Conservation (phyloP, 2,329 filamentous ascomycete species). For the Cytospora leucostoma region DNA sequence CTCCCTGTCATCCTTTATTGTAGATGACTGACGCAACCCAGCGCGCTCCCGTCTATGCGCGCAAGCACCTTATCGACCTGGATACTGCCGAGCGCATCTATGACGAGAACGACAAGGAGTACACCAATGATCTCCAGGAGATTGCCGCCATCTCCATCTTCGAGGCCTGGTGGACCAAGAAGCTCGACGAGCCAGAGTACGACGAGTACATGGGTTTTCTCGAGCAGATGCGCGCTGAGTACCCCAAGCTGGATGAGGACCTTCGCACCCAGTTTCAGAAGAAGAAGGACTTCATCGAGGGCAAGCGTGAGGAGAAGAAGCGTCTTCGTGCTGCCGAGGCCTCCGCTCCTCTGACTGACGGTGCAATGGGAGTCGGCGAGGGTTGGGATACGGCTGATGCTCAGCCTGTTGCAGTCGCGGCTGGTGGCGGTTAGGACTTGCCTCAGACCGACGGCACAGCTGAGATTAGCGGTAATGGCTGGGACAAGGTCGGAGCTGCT, state of each 20-base stretch:
- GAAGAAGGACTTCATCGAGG: slow-evolving; percentile 25
- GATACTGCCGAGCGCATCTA: slow-evolving; percentile 19
- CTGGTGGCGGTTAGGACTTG: slow-evolving; percentile 15
- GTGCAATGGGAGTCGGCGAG: not conserved
- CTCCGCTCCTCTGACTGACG: not conserved
- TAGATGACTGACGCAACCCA: not conserved
- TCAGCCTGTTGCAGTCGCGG: not conserved
- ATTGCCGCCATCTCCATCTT: slow-evolving; percentile 26
- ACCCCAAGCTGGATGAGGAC: slow-evolving; percentile 23
- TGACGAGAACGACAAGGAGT: slow-evolving; percentile 8
- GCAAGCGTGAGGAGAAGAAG: slow-evolving; percentile 22
- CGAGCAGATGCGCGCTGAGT: slow-evolving; percentile 23
- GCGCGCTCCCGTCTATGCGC: slow-evolving; percentile 20
- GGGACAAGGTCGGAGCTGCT: slow-evolving; percentile 4
- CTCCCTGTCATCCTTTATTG: not conserved
- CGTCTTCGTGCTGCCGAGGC: slow-evolving; percentile 7
- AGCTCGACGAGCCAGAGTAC: slow-evolving; percentile 22
- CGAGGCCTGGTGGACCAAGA: slow-evolving; percentile 25
- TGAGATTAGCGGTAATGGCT: slow-evolving; percentile 2
- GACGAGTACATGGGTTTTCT: slow-evolving; percentile 19
- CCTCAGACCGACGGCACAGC: not conserved
- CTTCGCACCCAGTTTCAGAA: slow-evolving; percentile 23
- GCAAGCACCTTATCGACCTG: slow-evolving; percentile 20
- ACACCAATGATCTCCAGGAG: slow-evolving; percentile 20
- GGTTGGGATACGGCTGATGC: not conserved